Conservation (phyloP, 768 basidiomycete genomes). For the Kwoniella dendrophila region DNA sequence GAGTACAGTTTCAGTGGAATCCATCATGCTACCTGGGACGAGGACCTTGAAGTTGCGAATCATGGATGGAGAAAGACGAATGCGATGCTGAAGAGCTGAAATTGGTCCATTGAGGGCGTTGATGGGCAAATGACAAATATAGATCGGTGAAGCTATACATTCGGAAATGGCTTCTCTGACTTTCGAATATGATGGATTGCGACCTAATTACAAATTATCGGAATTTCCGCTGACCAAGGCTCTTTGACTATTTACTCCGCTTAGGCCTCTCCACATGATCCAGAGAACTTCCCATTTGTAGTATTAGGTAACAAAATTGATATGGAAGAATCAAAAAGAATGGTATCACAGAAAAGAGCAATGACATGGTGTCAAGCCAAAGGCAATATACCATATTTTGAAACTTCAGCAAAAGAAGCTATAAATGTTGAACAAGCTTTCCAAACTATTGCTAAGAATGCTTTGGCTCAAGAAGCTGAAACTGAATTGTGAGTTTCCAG, state of each 20-base stretch:
- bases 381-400: conserved; percentile 99
- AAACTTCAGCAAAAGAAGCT: conserved; percentile 99
- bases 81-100: too few relatives aligned
- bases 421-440: conserved; percentile 99
- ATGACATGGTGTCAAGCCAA: conserved; percentile 99
- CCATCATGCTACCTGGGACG: neutral
- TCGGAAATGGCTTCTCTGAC: too few relatives aligned
- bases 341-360: conserved; percentile 98
- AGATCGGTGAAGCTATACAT: too few relatives aligned
- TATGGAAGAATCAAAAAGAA: conserved; percentile 96
- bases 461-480: conserved; percentile 93
- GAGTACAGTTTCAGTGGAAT: conserved; percentile 22
- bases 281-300: conserved; percentile 99
- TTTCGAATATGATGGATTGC: too few relatives aligned
- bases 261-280: conserved; percentile 96
- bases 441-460: conserved; percentile 99
- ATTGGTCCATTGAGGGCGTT: too few relatives aligned
- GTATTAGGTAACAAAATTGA: conserved; percentile 99
- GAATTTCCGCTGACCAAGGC: too few relatives aligned
- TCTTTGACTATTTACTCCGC: neutral
- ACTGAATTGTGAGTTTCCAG: conserved; percentile 74
- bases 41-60: too few relatives aligned
- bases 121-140: too few relatives aligned
- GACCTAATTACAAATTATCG: too few relatives aligned
- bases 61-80: too few relatives aligned